A percentile compares a stretch with the other conserved stretches of the same genome.
Conservation (phyloP, 2,329 filamentous ascomycete species). For the Penicillium sp. region DNA sequence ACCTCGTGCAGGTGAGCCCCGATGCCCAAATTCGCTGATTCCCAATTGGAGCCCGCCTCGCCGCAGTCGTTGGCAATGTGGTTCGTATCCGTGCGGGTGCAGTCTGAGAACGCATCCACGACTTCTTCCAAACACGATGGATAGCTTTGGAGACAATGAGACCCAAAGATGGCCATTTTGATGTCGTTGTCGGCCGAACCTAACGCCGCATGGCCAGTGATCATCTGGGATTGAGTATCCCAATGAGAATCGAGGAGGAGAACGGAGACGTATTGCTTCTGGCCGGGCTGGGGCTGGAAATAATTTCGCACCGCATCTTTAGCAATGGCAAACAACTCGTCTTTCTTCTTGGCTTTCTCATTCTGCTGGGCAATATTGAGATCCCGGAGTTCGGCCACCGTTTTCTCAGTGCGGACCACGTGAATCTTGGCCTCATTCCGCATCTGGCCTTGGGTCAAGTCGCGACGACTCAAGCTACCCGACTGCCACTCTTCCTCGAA, state of each 20-base stretch:
- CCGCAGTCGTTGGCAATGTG: slow-evolving; percentile 81
- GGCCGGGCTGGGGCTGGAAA: slow-evolving; percentile 70
- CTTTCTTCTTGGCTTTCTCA: slow-evolving; percentile 63
- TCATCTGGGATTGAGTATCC: slow-evolving; percentile 67
- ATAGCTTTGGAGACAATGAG: slow-evolving; percentile 87
- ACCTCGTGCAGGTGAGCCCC: slow-evolving; percentile 90
- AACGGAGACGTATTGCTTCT: slow-evolving; percentile 84
- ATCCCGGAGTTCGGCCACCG: slow-evolving; percentile 76
- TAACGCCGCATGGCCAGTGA: slow-evolving; percentile 80
- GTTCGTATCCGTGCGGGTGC: slow-evolving; percentile 78
- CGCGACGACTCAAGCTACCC: slow-evolving; percentile 73
- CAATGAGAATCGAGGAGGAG: slow-evolving; percentile 85
- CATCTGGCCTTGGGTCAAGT: slow-evolving; percentile 68
- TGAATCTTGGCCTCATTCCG: slow-evolving; percentile 90
- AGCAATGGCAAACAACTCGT: slow-evolving; percentile 73
- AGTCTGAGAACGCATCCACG: slow-evolving; percentile 82
- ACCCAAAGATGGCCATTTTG: slow-evolving; percentile 85
- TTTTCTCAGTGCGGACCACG: slow-evolving; percentile 77
- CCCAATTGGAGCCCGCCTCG: slow-evolving; percentile 88
- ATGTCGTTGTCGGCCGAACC: slow-evolving; percentile 70
- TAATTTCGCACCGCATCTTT: slow-evolving; percentile 73
- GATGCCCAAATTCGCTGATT: slow-evolving; percentile 90
- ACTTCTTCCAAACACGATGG: slow-evolving; percentile 87
- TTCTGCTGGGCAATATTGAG: slow-evolving; percentile 78
- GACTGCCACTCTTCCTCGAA: slow-evolving; percentile 95